A percentile compares a stretch with the other conserved stretches of the same genome.
Evolutionary conservation across 2,329 filamentous ascomycete genomes (phyloP).

Genomic region (Stagonosporopsis vannaccii): DNA sequence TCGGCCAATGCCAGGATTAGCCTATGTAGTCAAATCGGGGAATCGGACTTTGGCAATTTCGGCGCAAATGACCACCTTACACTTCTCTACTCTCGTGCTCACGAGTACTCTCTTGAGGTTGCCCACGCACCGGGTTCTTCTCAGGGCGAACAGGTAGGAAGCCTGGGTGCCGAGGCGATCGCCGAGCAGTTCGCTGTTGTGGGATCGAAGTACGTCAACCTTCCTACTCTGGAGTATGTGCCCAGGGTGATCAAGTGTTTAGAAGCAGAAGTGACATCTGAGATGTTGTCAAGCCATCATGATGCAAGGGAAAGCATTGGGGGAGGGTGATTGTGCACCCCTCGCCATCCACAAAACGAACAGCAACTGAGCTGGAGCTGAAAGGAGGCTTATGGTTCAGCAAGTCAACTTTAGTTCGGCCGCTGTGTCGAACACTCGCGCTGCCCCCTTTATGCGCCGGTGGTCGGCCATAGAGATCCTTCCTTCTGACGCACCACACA

Average conservation of each 20-base stretch:
- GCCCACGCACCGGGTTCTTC: not conserved
- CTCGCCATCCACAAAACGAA: not conserved
- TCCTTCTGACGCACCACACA: not conserved
- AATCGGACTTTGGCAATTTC: not conserved
- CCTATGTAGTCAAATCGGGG: not conserved
- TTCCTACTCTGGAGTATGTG: not conserved
- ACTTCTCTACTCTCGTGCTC: not conserved
- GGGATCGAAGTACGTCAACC: not conserved
- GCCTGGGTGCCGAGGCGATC: not conserved
- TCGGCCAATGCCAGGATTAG: not conserved
- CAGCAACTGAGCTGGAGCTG: not conserved
- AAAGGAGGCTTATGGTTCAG: not conserved
- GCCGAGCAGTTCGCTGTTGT: not conserved
- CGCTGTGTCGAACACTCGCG: not conserved
- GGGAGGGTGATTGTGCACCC: not conserved
- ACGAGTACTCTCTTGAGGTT: not conserved
- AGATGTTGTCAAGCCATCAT: not conserved
- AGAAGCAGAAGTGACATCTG: not conserved
- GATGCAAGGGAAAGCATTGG: not conserved
- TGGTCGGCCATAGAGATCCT: not conserved
- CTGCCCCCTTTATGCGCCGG: not conserved
- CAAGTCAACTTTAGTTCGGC: not conserved
- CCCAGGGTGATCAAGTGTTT: not conserved
- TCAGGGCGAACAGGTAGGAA: not conserved
- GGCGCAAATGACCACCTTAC: not conserved